Evolutionary conservation across 495 filamentous ascomycete species (phyloP).

Genomic region (Aspergillus cristatus): DNA sequence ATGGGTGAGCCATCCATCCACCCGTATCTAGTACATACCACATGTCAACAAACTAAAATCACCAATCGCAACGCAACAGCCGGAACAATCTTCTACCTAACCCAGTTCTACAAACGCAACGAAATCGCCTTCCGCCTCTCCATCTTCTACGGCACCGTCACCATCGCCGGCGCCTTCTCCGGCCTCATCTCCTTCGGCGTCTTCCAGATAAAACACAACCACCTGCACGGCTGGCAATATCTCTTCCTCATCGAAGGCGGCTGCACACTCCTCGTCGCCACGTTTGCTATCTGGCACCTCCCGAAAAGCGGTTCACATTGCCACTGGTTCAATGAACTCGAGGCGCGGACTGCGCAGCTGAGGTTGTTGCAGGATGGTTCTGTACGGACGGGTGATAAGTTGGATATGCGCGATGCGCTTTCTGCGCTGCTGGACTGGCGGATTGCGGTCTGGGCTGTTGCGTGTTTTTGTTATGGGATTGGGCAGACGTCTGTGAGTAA

Average conservation of each 20-base stretch:
- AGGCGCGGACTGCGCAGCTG: background rate
- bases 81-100: constrained; percentile 40
- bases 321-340: constrained; percentile 1
- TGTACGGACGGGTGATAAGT: constrained; percentile 51
- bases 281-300: constrained; percentile 7
- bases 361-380: constrained; percentile 22
- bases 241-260: constrained; percentile 49
- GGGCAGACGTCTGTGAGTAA: constrained; percentile 52
- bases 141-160: constrained; percentile 49
- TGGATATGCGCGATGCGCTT: constrained; percentile 46
- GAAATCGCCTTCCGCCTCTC: constrained; percentile 44
- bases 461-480: constrained; percentile 57
- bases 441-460: constrained; percentile 43
- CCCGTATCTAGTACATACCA: background rate
- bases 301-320: constrained; percentile 2
- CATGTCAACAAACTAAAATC: background rate
- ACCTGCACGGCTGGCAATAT: constrained; percentile 43
- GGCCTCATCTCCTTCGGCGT: constrained; percentile 29
- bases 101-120: constrained; percentile 45
- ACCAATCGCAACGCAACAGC: background rate
- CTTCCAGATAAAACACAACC: constrained; percentile 14
- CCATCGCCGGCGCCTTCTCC: constrained; percentile 49
- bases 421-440: constrained; percentile 11
- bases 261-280: constrained; percentile 36
- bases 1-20: constrained; percentile 1